Conservation (phyloP, 2,329 filamentous ascomycete species). For the Apiospora arundinis region DNA sequence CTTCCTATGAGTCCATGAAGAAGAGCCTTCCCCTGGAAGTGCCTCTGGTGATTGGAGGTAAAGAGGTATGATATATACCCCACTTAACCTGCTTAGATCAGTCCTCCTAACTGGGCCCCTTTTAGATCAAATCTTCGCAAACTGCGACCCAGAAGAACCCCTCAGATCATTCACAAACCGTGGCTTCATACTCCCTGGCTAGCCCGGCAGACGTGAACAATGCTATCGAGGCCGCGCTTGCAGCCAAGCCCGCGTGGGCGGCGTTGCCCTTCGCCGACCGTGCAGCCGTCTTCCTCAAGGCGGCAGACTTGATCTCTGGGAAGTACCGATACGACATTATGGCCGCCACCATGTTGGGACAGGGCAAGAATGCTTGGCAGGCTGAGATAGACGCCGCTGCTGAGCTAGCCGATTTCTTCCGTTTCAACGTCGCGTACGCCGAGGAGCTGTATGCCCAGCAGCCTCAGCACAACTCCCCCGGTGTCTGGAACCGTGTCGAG, state of each 20-base stretch:
- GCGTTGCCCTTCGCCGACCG: conserved; percentile 86
- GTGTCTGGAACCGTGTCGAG: conserved; percentile 91
- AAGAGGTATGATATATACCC: conserved; percentile 62
- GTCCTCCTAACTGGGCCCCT: conserved; percentile 28
- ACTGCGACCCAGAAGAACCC: conserved; percentile 81
- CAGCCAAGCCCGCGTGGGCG: conserved; percentile 88
- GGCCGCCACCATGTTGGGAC: conserved; percentile 93
- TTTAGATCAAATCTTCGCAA: conserved; percentile 71
- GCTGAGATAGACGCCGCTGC: conserved; percentile 98
- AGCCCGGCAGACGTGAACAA: conserved; percentile 75
- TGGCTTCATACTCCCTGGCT: conserved; percentile 88
- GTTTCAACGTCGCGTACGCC: conserved; percentile 93
- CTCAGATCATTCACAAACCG: conserved; percentile 74
- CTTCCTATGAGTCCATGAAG: conserved; percentile 74
- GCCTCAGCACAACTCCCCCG: conserved; percentile 80
- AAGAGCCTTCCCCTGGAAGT: conserved; percentile 75
- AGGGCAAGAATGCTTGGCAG: conserved; percentile 99
- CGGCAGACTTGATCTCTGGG: conserved; percentile 84
- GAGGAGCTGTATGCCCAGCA: conserved; percentile 90
- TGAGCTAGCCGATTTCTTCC: conserved; percentile 89
- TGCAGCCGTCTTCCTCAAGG: conserved; percentile 93
- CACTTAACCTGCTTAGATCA: not conserved
- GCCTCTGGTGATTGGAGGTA: conserved; percentile 83
- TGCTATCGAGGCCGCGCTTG: conserved; percentile 84
- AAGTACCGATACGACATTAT: conserved; percentile 98